Evolutionary conservation across 441 rosid species (phyloP).

Genomic region (Lepidium campestre): DNA sequence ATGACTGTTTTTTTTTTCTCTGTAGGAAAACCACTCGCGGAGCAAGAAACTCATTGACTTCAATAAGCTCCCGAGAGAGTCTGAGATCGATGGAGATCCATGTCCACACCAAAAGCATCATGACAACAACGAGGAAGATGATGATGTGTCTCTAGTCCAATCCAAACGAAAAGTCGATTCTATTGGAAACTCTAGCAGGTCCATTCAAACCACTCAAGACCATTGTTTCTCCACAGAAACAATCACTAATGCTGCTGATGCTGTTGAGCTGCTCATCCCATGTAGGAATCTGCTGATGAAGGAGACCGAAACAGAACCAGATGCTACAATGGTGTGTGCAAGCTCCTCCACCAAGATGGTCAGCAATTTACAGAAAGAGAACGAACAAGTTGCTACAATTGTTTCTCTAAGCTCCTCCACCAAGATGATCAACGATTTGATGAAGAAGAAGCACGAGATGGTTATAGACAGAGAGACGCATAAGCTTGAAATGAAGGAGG

Average conservation of each 20-base stretch:
- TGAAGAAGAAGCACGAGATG: constrained; percentile 49
- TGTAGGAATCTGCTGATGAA: constrained; percentile 21
- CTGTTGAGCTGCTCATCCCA: constrained; percentile 44
- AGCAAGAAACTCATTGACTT: background rate
- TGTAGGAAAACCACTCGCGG: background rate
- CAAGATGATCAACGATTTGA: constrained; percentile 45
- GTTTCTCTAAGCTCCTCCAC: constrained; percentile 42
- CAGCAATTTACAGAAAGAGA: constrained; percentile 39
- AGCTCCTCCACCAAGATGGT: constrained; percentile 35
- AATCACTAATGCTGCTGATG: constrained; percentile 23
- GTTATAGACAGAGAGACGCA: constrained; percentile 50
- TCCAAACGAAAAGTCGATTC: constrained; percentile 51
- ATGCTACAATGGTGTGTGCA: constrained; percentile 29
- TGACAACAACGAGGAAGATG: background rate
- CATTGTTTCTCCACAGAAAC: constrained; percentile 45
- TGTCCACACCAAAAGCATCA: no score
- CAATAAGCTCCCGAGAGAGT: constrained; percentile 27
- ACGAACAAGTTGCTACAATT: background rate
- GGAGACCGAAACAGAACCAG: constrained; percentile 9
- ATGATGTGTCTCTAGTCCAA: constrained; percentile 39
- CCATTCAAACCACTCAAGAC: constrained; percentile 47
- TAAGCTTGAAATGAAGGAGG: constrained; percentile 55
- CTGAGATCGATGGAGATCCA: background rate
- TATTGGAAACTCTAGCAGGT: constrained; percentile 26
- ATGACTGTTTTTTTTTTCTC: background rate